These are phyloP conservation scores for Fraxinus nigra DNA, from an alignment of 305 asterid species.

Conservation along the genomic window DNA sequence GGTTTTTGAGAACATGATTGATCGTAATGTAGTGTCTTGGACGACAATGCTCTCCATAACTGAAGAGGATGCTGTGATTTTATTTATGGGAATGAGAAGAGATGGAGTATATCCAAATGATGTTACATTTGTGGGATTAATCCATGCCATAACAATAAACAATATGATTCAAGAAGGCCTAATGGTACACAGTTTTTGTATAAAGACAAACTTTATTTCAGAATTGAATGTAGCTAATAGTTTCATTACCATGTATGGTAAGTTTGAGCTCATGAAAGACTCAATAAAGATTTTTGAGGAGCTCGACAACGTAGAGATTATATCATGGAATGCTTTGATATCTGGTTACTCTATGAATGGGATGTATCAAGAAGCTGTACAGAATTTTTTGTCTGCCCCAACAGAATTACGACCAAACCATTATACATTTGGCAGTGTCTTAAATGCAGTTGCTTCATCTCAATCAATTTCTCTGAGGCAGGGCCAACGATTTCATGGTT, in stretches of 20 bases:
- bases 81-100: conserved; percentile 61
- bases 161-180: conserved; percentile 51
- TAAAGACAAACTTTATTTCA: conserved; percentile 52
- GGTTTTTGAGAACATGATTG: conserved; percentile 45
- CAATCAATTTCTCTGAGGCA: conserved; percentile 66
- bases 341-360: conserved; percentile 67
- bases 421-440: conserved; percentile 74
- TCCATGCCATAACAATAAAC: conserved; percentile 58
- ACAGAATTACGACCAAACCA: conserved; percentile 55
- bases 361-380: conserved; percentile 69
- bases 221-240: conserved; percentile 64
- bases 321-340: conserved; percentile 80
- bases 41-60: conserved; percentile 73
- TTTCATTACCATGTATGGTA: conserved; percentile 84
- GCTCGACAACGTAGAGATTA: conserved; percentile 47
- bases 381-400: conserved; percentile 43
- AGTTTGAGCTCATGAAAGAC: conserved; percentile 50
- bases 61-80: conserved; percentile 48
- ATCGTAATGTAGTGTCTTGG: conserved; percentile 75
- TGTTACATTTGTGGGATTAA: conserved; percentile 68
- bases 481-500: conserved; percentile 63
- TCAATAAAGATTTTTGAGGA: conserved; percentile 56
- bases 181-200: conserved; percentile 63
- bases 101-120: conserved; percentile 59
- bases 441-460: conserved; percentile 74